Conservation (phyloP, 2,329 filamentous ascomycete genomes). For the Fusarium sterilihyphosum region DNA sequence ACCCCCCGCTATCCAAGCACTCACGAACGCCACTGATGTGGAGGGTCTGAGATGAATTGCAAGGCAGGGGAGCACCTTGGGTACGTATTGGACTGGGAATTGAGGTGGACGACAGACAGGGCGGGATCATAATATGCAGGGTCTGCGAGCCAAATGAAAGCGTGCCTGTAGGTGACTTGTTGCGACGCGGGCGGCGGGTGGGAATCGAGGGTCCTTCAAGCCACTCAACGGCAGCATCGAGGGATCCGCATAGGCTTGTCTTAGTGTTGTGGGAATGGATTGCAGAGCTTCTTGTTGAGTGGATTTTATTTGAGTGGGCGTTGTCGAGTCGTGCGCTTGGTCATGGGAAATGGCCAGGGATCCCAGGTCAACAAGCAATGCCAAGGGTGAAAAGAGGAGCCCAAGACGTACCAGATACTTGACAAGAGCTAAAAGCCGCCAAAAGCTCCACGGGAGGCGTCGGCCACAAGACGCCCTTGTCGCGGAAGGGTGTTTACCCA, state of each 20-base stretch:
- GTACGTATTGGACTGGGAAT: slow-evolving; percentile 41
- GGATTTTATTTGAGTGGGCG: slow-evolving; percentile 28
- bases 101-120: slow-evolving; percentile 39
- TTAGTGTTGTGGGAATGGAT: slow-evolving; percentile 44
- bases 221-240: slow-evolving; percentile 46
- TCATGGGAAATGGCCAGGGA: slow-evolving; percentile 39
- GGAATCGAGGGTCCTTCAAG: slow-evolving; percentile 41
- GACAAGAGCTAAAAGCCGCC: slow-evolving; percentile 34
- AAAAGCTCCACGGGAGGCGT: slow-evolving; percentile 42
- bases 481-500: slow-evolving; percentile 42
- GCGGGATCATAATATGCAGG: slow-evolving; percentile 45
- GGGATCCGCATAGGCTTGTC: slow-evolving; percentile 42
- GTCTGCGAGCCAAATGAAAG: slow-evolving; percentile 40
- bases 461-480: slow-evolving; percentile 40
- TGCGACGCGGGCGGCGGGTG: slow-evolving; percentile 33
- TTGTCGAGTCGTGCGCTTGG: slow-evolving; percentile 39
- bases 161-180: slow-evolving; percentile 35
- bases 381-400: slow-evolving; percentile 32
- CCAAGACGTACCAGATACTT: slow-evolving; percentile 40
- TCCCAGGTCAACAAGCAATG: slow-evolving; percentile 43
- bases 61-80: slow-evolving; percentile 13
- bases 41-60: slow-evolving; percentile 45
- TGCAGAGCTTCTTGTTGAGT: slow-evolving; percentile 34
- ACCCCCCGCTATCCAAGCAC: slow-evolving; percentile 38
- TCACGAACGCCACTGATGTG: slow-evolving; percentile 46